A percentile compares a stretch with the other conserved stretches of the same genome.
These are phyloP conservation scores for Lodderomyces orthopsilosis DNA, from an alignment of 1,139 yeast genomes.

Conservation along the genomic window DNA sequence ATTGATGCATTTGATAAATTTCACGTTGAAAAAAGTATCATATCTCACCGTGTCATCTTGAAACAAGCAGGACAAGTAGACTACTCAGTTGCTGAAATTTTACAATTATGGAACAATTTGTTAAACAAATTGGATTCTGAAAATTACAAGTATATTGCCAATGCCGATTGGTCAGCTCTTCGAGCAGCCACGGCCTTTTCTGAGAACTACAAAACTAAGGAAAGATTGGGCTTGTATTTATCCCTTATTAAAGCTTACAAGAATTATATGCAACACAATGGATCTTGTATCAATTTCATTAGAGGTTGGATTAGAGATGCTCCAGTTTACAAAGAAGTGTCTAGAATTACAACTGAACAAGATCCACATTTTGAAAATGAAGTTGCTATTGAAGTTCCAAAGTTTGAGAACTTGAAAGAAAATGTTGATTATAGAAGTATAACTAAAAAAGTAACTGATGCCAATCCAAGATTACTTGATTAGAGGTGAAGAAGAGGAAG, in stretches of 20 bases:
- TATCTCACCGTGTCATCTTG: slow-evolving; percentile 71
- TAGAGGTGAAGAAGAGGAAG: neutral
- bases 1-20: slow-evolving; percentile 60
- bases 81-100: slow-evolving; percentile 53
- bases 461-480: slow-evolving; percentile 11
- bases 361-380: slow-evolving; percentile 18
- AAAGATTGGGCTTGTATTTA: slow-evolving; percentile 56
- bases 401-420: slow-evolving; percentile 25
- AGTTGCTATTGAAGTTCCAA: slow-evolving; percentile 23
- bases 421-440: slow-evolving; percentile 29
- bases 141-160: slow-evolving; percentile 62
- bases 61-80: slow-evolving; percentile 71
- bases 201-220: slow-evolving; percentile 23
- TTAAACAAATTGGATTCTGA: slow-evolving; percentile 51
- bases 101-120: slow-evolving; percentile 61
- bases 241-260: slow-evolving; percentile 53
- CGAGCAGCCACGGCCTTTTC: slow-evolving; percentile 72
- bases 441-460: slow-evolving; percentile 18
- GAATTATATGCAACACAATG: slow-evolving; percentile 41
- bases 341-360: slow-evolving; percentile 20
- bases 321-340: slow-evolving; percentile 21
- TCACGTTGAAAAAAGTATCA: slow-evolving; percentile 60
- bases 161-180: slow-evolving; percentile 86
- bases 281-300: slow-evolving; percentile 31
- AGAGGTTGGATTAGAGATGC: slow-evolving; percentile 33